Conservation (phyloP, 306 rosid genomes). For the Vicia villosa region DNA sequence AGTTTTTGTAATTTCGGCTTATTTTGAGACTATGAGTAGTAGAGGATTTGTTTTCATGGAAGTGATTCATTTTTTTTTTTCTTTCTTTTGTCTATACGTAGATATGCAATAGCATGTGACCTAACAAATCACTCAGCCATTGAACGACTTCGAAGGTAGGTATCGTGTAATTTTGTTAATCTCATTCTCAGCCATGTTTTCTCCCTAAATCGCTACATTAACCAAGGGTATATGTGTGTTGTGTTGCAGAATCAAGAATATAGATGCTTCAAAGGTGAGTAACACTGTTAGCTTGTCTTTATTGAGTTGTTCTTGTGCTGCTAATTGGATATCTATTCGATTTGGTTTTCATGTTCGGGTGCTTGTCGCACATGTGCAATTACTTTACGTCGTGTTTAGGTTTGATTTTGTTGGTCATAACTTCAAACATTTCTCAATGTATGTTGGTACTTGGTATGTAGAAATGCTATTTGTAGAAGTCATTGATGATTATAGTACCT, state of each 20-base stretch:
- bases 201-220: slow-evolving; percentile 18
- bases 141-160: slow-evolving; percentile 89
- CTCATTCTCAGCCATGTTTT: not conserved
- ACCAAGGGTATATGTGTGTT: slow-evolving; percentile 37
- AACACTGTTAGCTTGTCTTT: slow-evolving; percentile 26
- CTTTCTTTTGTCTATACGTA: slow-evolving; percentile 30
- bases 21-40: not conserved
- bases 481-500: slow-evolving; percentile 17
- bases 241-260: slow-evolving; percentile 87
- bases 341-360: not conserved
- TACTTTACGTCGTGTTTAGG: slow-evolving; percentile 14
- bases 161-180: slow-evolving; percentile 1
- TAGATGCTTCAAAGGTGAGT: slow-evolving; percentile 78
- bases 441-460: not conserved
- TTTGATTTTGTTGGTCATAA: slow-evolving; percentile 9
- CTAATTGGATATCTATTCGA: slow-evolving; percentile 6
- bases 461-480: slow-evolving; percentile 18
- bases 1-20: too few relatives aligned
- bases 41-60: not conserved
- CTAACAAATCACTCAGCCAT: slow-evolving; percentile 74
- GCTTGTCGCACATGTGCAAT: slow-evolving; percentile 15
- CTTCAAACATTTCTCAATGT: not conserved
- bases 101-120: slow-evolving; percentile 90
- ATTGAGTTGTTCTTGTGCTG: slow-evolving; percentile 21
- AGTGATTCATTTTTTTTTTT: not conserved